Percentiles rank a stretch among this genome's conserved stretches.
Conservation (phyloP, 805 yeast species). For the Candida silvatica region DNA sequence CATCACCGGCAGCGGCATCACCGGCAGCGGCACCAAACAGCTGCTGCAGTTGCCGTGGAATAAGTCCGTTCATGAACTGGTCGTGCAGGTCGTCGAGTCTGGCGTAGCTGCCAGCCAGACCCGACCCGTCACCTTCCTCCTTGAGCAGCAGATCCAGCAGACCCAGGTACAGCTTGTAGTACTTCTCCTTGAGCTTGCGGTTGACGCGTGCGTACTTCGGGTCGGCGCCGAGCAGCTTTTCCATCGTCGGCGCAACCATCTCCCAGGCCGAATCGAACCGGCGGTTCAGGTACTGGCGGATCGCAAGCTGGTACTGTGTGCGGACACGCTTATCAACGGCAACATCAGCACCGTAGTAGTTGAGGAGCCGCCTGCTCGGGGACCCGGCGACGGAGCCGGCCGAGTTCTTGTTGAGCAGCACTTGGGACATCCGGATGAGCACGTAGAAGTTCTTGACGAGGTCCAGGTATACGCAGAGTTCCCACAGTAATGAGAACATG, state of each 20-base stretch:
- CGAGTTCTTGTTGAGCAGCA: background rate
- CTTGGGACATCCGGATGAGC: constrained; percentile 1
- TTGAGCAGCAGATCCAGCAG: constrained; percentile 22
- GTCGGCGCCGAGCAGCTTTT: constrained; percentile 7
- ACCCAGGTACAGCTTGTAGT: constrained; percentile 14
- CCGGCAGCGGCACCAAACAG: constrained; percentile 6
- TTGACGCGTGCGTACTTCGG: constrained; percentile 1
- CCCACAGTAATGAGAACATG: background rate
- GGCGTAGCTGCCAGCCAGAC: background rate
- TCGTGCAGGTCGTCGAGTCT: constrained; percentile 3
- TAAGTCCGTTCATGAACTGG: constrained; percentile 15
- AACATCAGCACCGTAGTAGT: constrained; percentile 8
- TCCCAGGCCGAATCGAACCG: constrained; percentile 22
- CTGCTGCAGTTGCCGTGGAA: constrained; percentile 12
- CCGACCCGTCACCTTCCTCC: constrained; percentile 8
- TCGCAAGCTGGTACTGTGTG: constrained; percentile 29
- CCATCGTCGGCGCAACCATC: constrained; percentile 14
- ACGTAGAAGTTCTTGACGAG: constrained; percentile 1
- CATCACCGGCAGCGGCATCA: constrained; percentile 4
- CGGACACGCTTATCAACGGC: constrained; percentile 11
- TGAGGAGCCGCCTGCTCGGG: background rate
- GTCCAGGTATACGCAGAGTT: constrained; percentile 1
- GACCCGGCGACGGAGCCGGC: too few relatives aligned
- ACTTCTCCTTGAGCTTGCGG: constrained; percentile 11
- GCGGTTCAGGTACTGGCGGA: constrained; percentile 31